These are phyloP conservation scores for Edaphochlamys debaryana DNA, from an alignment of 139 green algal genomes.

Conservation along the genomic window DNA sequence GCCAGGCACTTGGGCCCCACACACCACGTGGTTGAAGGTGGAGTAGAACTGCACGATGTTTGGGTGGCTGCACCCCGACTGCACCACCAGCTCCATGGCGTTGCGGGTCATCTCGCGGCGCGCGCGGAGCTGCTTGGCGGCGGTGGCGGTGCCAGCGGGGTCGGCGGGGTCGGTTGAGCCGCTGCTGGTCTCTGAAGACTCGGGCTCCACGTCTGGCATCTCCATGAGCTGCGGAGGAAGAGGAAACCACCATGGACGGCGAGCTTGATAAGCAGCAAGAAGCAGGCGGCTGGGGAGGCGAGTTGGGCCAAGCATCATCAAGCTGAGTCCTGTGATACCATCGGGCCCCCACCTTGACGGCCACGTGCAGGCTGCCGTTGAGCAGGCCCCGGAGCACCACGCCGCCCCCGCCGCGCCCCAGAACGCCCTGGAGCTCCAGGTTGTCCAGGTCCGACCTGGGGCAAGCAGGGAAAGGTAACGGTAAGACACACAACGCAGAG, in stretches of 20 bases:
- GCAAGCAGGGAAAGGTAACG: no score
- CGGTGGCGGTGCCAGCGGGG: background rate
- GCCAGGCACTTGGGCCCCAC: no score
- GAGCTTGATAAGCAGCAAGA: no score
- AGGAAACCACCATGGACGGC: no score
- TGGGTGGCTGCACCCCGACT: background rate
- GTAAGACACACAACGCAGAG: no score
- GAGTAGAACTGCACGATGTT: background rate
- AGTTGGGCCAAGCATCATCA: no score
- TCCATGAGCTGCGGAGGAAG: slow-evolving; percentile 16
- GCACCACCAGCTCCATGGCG: slow-evolving; percentile 33
- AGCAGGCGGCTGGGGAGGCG: no score
- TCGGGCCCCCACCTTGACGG: slow-evolving; percentile 17
- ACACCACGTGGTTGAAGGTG: no score
- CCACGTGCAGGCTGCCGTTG: slow-evolving; percentile 12
- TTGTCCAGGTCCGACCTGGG: slow-evolving; percentile 32
- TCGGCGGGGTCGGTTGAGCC: no score
- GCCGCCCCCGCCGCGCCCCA: slow-evolving; percentile 13
- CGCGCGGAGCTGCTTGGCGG: background rate
- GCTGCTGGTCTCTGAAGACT: no score
- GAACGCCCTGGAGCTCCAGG: slow-evolving; percentile 7
- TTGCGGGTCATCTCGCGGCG: slow-evolving; percentile 11
- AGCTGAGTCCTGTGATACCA: no score
- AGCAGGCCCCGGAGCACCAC: slow-evolving; percentile 27
- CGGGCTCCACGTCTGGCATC: background rate